Evolutionary conservation across 192 early-diverging fungal species (phyloP).

Genomic region (Lunasporangiospora selenospora): DNA sequence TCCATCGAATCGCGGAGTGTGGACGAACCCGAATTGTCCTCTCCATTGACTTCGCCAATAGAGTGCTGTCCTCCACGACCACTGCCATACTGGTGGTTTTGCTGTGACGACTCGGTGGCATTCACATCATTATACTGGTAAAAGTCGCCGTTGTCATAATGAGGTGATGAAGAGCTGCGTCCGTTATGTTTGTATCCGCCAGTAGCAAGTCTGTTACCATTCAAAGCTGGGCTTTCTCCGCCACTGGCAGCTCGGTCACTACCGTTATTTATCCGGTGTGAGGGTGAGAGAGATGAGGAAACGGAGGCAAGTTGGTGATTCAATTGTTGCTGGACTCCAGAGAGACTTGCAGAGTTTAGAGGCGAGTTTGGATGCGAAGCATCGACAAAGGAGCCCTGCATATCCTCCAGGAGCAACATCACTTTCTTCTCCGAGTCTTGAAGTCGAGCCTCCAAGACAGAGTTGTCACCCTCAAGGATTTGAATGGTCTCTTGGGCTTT

Average conservation of each 20-base stretch:
- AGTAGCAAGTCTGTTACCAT: too few relatives aligned
- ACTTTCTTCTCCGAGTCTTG: slow-evolving; percentile 46
- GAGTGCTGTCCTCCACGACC: not conserved
- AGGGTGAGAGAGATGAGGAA: not conserved
- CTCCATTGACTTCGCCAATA: slow-evolving; percentile 5
- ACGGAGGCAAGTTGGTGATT: slow-evolving; percentile 4
- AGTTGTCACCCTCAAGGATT: slow-evolving; percentile 39
- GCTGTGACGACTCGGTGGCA: not conserved
- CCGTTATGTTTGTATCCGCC: too few relatives aligned
- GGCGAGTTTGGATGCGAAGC: slow-evolving; percentile 18
- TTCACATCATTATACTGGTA: slow-evolving; percentile 13
- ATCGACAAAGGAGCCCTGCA: slow-evolving; percentile 25
- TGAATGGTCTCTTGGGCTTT: slow-evolving; percentile 42
- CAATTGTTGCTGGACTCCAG: slow-evolving; percentile 20
- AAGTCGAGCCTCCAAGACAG: slow-evolving; percentile 32
- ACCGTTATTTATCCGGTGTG: too few relatives aligned
- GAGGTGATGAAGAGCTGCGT: not conserved
- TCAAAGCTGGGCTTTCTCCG: too few relatives aligned
- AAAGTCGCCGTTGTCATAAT: not conserved
- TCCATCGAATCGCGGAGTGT: slow-evolving; percentile 41
- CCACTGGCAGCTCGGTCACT: too few relatives aligned
- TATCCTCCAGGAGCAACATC: slow-evolving; percentile 27
- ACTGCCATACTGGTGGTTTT: slow-evolving; percentile 4
- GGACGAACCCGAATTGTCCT: slow-evolving; percentile 4
- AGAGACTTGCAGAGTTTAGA: slow-evolving; percentile 8